These are phyloP conservation scores for Chrysoporthe cubensis DNA, from an alignment of 2,329 filamentous ascomycete species.

Conservation along the genomic window DNA sequence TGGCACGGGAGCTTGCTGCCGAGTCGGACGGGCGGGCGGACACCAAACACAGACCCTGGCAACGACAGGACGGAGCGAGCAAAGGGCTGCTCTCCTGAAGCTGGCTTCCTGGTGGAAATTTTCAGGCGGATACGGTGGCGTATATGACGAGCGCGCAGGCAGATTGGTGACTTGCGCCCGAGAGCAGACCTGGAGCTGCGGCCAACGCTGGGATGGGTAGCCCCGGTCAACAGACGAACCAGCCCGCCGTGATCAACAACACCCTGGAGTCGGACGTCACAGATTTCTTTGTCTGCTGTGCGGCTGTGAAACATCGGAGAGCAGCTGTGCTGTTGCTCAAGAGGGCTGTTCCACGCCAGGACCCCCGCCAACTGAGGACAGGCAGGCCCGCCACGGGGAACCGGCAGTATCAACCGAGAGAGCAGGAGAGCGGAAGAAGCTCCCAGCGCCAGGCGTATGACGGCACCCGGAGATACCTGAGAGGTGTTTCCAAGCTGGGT, in stretches of 20 bases:
- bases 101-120: constrained; percentile 10
- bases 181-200: constrained; percentile 15
- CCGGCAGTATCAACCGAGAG: not conserved
- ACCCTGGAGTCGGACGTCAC: constrained; percentile 31
- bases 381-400: not conserved
- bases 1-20: constrained; percentile 30
- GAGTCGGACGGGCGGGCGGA: constrained; percentile 27
- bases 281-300: constrained; percentile 39
- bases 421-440: not conserved
- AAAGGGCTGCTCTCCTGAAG: not conserved
- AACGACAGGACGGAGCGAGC: constrained; percentile 15
- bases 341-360: constrained; percentile 13
- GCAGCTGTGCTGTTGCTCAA: constrained; percentile 34
- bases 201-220: constrained; percentile 15
- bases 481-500: not conserved
- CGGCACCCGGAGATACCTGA: not conserved
- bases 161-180: constrained; percentile 16
- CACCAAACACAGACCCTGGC: constrained; percentile 23
- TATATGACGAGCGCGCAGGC: constrained; percentile 22
- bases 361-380: constrained; percentile 17
- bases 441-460: not conserved
- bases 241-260: constrained; percentile 21
- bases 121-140: constrained; percentile 19
- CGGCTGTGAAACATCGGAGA: constrained; percentile 40
- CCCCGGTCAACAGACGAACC: constrained; percentile 17